These are phyloP conservation scores for Metschnikowia gruessii DNA, from an alignment of 805 yeast species.

Conservation along the genomic window DNA sequence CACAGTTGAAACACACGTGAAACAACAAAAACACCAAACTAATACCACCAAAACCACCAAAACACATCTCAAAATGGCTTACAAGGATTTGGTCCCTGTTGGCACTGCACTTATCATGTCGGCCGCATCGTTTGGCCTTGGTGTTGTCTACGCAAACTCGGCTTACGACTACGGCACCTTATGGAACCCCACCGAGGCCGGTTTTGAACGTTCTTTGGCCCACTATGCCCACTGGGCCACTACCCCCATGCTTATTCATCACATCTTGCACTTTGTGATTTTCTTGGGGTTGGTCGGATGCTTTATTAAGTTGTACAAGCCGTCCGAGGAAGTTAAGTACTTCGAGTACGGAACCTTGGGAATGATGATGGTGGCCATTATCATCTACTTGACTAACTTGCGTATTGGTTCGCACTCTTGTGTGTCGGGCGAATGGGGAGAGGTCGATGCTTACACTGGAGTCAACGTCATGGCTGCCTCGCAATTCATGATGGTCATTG, in stretches of 20 bases:
- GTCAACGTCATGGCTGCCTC: constrained; percentile 90
- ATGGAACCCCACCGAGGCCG: constrained; percentile 55
- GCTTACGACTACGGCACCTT: constrained; percentile 78
- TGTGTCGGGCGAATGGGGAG: constrained; percentile 83
- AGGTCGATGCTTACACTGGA: constrained; percentile 82
- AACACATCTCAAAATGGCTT: constrained; percentile 28
- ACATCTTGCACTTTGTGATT: constrained; percentile 59
- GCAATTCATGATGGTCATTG: constrained; percentile 67
- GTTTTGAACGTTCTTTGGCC: constrained; percentile 56
- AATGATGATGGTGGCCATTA: constrained; percentile 66
- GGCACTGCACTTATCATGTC: constrained; percentile 42
- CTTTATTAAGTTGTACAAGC: constrained; percentile 77
- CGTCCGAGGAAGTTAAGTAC: constrained; percentile 76
- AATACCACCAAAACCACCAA: no score
- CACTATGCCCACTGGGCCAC: constrained; percentile 78
- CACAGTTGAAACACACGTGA: neutral
- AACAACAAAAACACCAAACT: neutral
- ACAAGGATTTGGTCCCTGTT: constrained; percentile 45
- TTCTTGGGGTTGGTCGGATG: constrained; percentile 69
- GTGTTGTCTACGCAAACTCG: constrained; percentile 72
- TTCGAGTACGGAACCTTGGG: constrained; percentile 88
- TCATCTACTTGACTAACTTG: constrained; percentile 83
- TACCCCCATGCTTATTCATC: constrained; percentile 56
- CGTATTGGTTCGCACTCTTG: constrained; percentile 75
- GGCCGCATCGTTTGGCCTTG: constrained; percentile 77